Evolutionary conservation across 192 early-diverging fungal species (phyloP).

Genomic region (Allomyces macrogynus): DNA sequence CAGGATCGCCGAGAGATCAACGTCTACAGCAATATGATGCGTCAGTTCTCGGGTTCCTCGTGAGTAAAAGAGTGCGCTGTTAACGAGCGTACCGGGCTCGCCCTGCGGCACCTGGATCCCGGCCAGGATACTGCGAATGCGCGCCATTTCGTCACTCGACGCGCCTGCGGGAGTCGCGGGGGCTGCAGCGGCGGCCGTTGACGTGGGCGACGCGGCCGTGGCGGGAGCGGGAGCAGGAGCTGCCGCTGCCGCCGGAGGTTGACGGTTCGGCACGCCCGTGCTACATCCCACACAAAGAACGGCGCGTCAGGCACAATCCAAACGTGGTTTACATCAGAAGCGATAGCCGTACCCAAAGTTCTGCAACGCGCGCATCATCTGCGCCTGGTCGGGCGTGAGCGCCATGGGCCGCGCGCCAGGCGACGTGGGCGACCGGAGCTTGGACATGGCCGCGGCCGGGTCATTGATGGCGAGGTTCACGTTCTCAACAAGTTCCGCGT

Average conservation of each 20-base stretch:
- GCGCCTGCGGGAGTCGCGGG: background rate
- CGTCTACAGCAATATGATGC: background rate
- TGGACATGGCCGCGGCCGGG: slow-evolving; percentile 9
- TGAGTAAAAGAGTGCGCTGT: no score
- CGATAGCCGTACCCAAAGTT: background rate
- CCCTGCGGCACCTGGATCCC: background rate
- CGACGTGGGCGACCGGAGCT: background rate
- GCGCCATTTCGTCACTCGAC: background rate
- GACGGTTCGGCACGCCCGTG: background rate
- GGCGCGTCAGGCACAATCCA: background rate
- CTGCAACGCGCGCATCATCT: background rate
- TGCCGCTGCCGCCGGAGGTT: no score
- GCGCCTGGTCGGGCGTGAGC: background rate
- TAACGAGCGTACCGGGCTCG: background rate
- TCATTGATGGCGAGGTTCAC: slow-evolving; percentile 40
- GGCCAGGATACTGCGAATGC: background rate
- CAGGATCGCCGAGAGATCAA: background rate
- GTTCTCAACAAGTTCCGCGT: slow-evolving; percentile 25
- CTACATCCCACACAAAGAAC: background rate
- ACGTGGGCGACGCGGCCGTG: background rate
- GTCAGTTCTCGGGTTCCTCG: no score
- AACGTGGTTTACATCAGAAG: background rate
- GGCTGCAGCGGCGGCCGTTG: background rate
- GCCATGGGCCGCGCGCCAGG: no score
- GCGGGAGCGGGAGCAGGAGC: background rate